A percentile compares a stretch with the other conserved stretches of the same genome.
phyloP scores from a whole-genome alignment of 495 filamentous ascomycete genomes.

The Staphylotrichum longicolle region DNA sequence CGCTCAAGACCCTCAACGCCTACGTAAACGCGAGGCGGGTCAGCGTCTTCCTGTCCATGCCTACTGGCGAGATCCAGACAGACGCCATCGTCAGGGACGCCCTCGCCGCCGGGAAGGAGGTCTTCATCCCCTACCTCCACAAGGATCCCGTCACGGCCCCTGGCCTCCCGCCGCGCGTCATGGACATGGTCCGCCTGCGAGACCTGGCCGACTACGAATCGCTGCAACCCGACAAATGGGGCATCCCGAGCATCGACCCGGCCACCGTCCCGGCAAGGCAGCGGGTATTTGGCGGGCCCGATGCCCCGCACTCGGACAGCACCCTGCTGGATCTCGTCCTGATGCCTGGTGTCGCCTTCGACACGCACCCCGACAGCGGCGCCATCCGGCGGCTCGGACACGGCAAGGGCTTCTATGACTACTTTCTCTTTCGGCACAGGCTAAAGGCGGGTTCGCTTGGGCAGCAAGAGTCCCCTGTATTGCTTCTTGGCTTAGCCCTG shows the following conservation, averaged over 20 bases:
- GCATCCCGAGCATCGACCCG: constrained; percentile 75
- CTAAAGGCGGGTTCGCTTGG: constrained; percentile 41
- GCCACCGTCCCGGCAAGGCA: constrained; percentile 60
- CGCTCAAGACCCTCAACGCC: constrained; percentile 51
- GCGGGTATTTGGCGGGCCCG: constrained; percentile 64
- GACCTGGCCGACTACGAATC: constrained; percentile 72
- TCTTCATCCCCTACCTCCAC: constrained; percentile 90
- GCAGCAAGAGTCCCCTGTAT: constrained; percentile 46
- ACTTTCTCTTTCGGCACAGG: constrained; percentile 74
- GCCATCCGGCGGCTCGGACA: constrained; percentile 77
- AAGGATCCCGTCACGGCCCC: constrained; percentile 46
- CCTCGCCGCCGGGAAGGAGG: constrained; percentile 69
- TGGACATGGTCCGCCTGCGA: constrained; percentile 88
- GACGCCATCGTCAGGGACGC: constrained; percentile 77
- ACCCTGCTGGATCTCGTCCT: constrained; percentile 73
- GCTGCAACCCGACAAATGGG: constrained; percentile 79
- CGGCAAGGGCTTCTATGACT: constrained; percentile 96
- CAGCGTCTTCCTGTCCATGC: constrained; percentile 93
- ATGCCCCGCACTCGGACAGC: constrained; percentile 47
- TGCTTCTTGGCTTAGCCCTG: constrained; percentile 80
- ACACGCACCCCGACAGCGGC: constrained; percentile 49
- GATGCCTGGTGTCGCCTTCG: constrained; percentile 93
- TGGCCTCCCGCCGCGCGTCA: constrained; percentile 59
- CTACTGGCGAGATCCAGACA: constrained; percentile 76
- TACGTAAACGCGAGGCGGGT: constrained; percentile 71